Conservation (phyloP, 140 eudicot genomes). For the Ambrosia hybrid region DNA sequence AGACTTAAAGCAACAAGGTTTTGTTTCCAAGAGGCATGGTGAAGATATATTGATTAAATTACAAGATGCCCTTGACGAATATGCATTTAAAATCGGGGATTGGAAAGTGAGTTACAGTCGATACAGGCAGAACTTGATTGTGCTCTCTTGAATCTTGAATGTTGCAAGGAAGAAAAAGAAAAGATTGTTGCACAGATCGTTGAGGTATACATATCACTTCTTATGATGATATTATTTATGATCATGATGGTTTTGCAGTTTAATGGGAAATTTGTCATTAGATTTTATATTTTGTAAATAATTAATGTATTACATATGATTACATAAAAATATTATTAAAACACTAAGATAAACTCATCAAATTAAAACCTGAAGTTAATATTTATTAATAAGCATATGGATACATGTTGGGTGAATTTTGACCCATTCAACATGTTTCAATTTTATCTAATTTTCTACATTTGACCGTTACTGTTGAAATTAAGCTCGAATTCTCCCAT, state of each 20-base stretch:
- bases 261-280: no score
- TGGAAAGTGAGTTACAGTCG: conserved; percentile 62
- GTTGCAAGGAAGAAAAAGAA: conserved; percentile 94
- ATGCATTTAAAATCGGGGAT: conserved; percentile 51
- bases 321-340: no score
- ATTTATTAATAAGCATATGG: no score
- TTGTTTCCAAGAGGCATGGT: conserved; percentile 75
- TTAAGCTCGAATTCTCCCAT: not conserved
- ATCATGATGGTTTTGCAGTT: no score
- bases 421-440: not conserved
- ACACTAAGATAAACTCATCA: no score
- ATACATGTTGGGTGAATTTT: no score
- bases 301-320: no score
- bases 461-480: not conserved
- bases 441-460: not conserved
- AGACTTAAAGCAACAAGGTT: conserved; percentile 78
- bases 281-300: no score
- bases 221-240: not conserved
- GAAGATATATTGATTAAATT: conserved; percentile 84
- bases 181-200: conserved; percentile 40
- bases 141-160: conserved; percentile 72
- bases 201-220: conserved; percentile 36
- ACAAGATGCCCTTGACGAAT: conserved; percentile 82
- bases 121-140: conserved; percentile 76
- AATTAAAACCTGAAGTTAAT: no score